Base-by-base conservation (phyloP, 2,329 filamentous ascomycete species). In the Aspergillus ochraceus region DNA sequence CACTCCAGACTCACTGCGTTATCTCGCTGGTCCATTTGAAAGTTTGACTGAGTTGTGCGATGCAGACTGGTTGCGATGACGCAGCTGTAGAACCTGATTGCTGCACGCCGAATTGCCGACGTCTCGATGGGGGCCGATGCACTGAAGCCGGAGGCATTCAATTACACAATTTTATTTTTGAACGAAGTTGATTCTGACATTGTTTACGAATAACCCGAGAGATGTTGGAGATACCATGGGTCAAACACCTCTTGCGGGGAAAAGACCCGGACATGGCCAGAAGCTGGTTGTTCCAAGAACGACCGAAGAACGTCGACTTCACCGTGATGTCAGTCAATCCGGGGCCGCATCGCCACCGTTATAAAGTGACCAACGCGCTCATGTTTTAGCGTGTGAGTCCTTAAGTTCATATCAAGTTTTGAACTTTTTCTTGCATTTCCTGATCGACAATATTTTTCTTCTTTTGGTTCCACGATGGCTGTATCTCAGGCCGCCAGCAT, bases 401-500 rank as follows among this genome's bases (percentile, higher is more conserved):
- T 9, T 29, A 29, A 29, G 6, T 29, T 29, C 26, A 36, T 36
- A 17, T 17, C 17, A 17, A 36, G 14, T 14, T 36, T 36, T 12
- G 11, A 6, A 17, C 12, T 6, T 36, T 17, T 36, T 36, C 32
- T n/a, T 8, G 17, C 17, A 42, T n/a, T 42, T 42, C 2, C 36
- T 42, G 14, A 14, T 6, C 32, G 32, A 36, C 12, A 3, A 10
- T 12, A 36, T 36, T 36, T 36, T 36, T 36, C 10, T 36, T 36
- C 32, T 36, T 9, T 4, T 36, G 12, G 12, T 12, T 36, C 17
- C 14, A 42, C 36, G 17, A 88, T 88, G 81, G 80, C 85, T 24
- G 73, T 84, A 57, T 81, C 86, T 55, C 87, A 90, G 81, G 88
- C 86, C 76, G 91, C 91, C 52, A 85, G 84, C 60, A 72, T 83